Evolutionary conservation across 257 asterid genomes (phyloP), one percentile per base, ranked within the genome.

Genomic region (Agastache rugosa): DNA sequence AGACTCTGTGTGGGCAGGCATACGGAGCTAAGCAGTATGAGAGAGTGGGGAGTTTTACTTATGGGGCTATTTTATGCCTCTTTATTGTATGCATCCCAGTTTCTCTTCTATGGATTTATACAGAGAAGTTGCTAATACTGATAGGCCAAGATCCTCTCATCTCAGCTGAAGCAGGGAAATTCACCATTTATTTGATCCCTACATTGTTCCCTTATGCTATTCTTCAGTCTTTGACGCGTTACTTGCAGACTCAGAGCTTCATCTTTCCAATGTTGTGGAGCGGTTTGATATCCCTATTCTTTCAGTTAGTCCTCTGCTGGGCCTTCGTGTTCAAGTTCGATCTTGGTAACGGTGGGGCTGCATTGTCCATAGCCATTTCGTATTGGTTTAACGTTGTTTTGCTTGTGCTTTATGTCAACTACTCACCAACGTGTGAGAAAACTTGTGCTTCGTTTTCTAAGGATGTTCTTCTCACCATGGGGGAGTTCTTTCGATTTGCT

Each of bases 1-100:
- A 84, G 37, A 84, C 88, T 1, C 77, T 84, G 2, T 84, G 88
- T 20, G 88, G 88, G 23, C 88, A 81, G 37, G 86, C 88, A 7
- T 70, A 73, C 31, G 86, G 88, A 51, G 88, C 86, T 0, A 8
- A 70, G 77, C 83, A 81, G 22, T 81, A 59, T 11, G 8, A 15
- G 9, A 79, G 73, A 73, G 86, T 84, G 1, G 88, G 88, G 35
- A 73, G 67, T 20, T 81, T 16, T 20, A 76, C 88, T 45, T 81
- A 76, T 63, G 72, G 81, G 11, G 79, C 84, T 20, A 73, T 74
- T 16, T 16, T 84, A 39, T 81, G 85, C 31, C 84, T 84, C 6
- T 84, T 81, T 65, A 50, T 81, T 11, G 79, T 76, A 0, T 84
- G 83, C 67, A 0, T 84, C 23, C 88, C 88, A 0, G 79, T 81